Evolutionary conservation across 2,329 filamentous ascomycete species (phyloP).

Genomic region (Dothistroma septosporum): DNA sequence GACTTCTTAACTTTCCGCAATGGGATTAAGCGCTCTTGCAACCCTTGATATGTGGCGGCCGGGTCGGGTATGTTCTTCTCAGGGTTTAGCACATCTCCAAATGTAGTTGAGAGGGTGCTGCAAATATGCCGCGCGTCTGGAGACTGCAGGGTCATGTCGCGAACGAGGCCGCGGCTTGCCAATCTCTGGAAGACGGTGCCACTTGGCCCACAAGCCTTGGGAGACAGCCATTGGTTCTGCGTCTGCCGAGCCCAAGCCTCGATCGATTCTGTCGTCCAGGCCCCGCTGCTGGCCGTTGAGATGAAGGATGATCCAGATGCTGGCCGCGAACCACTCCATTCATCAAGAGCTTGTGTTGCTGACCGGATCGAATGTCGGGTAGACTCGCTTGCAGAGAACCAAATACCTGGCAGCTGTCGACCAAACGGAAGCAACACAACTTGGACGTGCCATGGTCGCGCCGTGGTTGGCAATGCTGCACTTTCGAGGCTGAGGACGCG

Average conservation of each 20-base stretch:
- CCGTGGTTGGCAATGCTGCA: slow-evolving; percentile 55
- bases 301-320: slow-evolving; percentile 26
- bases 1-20: slow-evolving; percentile 73
- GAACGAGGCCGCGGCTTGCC: slow-evolving; percentile 68
- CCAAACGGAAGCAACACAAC: slow-evolving; percentile 72
- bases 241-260: slow-evolving; percentile 44
- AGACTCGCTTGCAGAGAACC: slow-evolving; percentile 45
- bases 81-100: slow-evolving; percentile 47
- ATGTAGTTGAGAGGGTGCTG: slow-evolving; percentile 58
- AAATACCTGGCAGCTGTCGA: slow-evolving; percentile 50
- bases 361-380: slow-evolving; percentile 34
- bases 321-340: slow-evolving; percentile 42
- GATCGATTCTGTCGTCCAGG: slow-evolving; percentile 48
- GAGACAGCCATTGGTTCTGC: slow-evolving; percentile 57
- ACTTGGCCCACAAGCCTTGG: slow-evolving; percentile 62
- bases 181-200: slow-evolving; percentile 65
- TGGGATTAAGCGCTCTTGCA: slow-evolving; percentile 68
- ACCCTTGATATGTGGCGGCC: slow-evolving; percentile 52
- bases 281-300: slow-evolving; percentile 39
- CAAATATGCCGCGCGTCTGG: slow-evolving; percentile 66
- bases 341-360: slow-evolving; percentile 43
- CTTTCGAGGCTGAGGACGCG: slow-evolving; percentile 54
- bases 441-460: slow-evolving; percentile 68
- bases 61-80: slow-evolving; percentile 20
- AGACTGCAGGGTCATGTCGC: slow-evolving; percentile 57